phyloP scores from a whole-genome alignment of 1,139 yeast genomes.

The Debaryomyces udenii region DNA sequence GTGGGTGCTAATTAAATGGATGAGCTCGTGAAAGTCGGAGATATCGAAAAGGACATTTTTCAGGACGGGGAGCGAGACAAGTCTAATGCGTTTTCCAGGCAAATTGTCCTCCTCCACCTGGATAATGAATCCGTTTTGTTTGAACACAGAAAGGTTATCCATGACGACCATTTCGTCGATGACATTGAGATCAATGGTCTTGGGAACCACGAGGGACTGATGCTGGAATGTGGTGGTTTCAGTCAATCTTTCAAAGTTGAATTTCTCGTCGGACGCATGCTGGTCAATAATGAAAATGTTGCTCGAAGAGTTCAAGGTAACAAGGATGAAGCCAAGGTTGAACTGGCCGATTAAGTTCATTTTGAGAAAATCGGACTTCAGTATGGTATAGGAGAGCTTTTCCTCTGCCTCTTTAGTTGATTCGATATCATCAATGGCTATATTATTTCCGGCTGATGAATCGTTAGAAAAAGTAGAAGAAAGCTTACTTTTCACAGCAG shows the following conservation, averaged over 20 bases:
- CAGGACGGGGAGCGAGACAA: constrained; percentile 73
- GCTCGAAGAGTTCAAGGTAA: constrained; percentile 39
- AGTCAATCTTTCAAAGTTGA: constrained; percentile 73
- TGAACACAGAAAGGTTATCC: constrained; percentile 60
- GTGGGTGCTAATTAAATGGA: constrained; percentile 54
- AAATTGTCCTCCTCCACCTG: constrained; percentile 45
- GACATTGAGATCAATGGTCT: constrained; percentile 63
- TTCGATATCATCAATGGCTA: constrained; percentile 23
- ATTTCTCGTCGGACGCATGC: constrained; percentile 97
- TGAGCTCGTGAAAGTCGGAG: constrained; percentile 74
- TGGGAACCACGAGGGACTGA: constrained; percentile 75
- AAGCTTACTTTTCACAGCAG: background rate
- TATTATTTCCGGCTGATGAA: background rate
- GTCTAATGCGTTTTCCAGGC: constrained; percentile 59
- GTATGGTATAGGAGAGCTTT: constrained; percentile 54
- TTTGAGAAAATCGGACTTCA: constrained; percentile 62
- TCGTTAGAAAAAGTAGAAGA: background rate
- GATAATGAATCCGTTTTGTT: constrained; percentile 75
- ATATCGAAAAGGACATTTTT: constrained; percentile 66
- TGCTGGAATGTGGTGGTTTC: constrained; percentile 33
- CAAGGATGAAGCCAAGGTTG: constrained; percentile 86
- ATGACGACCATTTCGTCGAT: constrained; percentile 75
- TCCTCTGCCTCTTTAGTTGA: constrained; percentile 52
- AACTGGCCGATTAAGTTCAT: constrained; percentile 92
- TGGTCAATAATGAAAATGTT: constrained; percentile 90